Evolutionary conservation across 2,329 filamentous ascomycete species (phyloP).

Genomic region (Trematosphaeria pertusa): DNA sequence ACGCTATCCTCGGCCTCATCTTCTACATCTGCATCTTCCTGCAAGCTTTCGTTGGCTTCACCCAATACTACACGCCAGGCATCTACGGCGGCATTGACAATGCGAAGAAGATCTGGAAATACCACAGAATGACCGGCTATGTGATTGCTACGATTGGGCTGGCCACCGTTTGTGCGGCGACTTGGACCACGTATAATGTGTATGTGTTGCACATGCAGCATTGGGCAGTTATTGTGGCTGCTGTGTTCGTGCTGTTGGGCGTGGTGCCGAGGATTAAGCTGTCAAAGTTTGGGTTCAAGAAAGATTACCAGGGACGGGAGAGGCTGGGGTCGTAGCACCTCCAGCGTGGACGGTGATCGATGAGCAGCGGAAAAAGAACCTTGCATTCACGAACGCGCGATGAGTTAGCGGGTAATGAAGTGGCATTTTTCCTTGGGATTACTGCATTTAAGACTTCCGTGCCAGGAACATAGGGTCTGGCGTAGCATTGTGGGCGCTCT

Average conservation of each 20-base stretch:
- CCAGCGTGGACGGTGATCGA: background rate
- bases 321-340: slow-evolving; percentile 15
- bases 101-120: slow-evolving; percentile 88
- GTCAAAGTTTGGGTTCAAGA: slow-evolving; percentile 73
- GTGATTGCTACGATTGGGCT: slow-evolving; percentile 72
- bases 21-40: slow-evolving; percentile 73
- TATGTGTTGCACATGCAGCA: slow-evolving; percentile 73
- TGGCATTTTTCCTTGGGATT: background rate
- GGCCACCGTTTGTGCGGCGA: slow-evolving; percentile 76
- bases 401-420: background rate
- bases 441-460: background rate
- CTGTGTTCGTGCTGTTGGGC: slow-evolving; percentile 72
- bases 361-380: background rate
- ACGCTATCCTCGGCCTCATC: slow-evolving; percentile 81
- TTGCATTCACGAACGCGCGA: background rate
- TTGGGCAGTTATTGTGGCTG: slow-evolving; percentile 75
- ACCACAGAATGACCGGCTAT: slow-evolving; percentile 83
- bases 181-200: slow-evolving; percentile 76
- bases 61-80: slow-evolving; percentile 77
- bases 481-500: background rate
- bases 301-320: slow-evolving; percentile 16
- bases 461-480: background rate
- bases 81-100: slow-evolving; percentile 80
- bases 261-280: slow-evolving; percentile 80
- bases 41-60: slow-evolving; percentile 81